Evolutionary conservation across 495 filamentous ascomycete genomes (phyloP).

Genomic region (Daldinia caldariorum): DNA sequence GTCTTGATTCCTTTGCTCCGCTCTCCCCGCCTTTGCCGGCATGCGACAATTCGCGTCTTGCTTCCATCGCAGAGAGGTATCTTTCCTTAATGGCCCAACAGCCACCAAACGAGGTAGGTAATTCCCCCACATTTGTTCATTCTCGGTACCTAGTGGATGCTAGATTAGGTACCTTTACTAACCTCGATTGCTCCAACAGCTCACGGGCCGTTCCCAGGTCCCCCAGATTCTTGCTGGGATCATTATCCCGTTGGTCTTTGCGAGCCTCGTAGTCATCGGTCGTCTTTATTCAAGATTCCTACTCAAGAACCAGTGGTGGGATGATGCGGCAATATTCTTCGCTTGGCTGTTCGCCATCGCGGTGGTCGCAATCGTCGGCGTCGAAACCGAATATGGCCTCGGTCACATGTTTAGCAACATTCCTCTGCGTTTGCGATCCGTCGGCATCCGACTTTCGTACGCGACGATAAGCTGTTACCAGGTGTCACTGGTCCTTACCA

Average conservation of each 20-base stretch:
- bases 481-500: conserved; percentile 50
- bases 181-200: conserved; percentile 16
- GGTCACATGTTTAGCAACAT: conserved; percentile 39
- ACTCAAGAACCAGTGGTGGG: conserved; percentile 42
- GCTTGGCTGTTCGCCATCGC: conserved; percentile 41
- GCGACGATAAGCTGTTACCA: conserved; percentile 48
- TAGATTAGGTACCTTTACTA: background rate
- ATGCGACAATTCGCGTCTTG: conserved; percentile 14
- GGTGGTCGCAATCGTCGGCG: conserved; percentile 36
- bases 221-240: conserved; percentile 38
- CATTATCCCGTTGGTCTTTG: conserved; percentile 34
- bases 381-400: conserved; percentile 38
- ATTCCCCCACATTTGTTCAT: conserved; percentile 9
- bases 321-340: conserved; percentile 36
- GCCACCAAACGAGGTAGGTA: conserved; percentile 29
- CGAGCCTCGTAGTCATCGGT: conserved; percentile 34
- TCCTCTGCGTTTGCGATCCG: conserved; percentile 34
- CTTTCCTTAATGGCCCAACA: conserved; percentile 25
- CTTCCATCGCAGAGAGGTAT: conserved; percentile 25
- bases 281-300: conserved; percentile 39
- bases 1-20: conserved; percentile 14
- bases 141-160: background rate
- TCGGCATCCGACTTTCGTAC: conserved; percentile 38
- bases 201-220: conserved; percentile 36
- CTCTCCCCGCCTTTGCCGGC: conserved; percentile 7